Evolutionary conservation across 176 grass and related monocot genomes (phyloP), one percentile per base, ranked within the genome.

Genomic region (Oryza officinalis): DNA sequence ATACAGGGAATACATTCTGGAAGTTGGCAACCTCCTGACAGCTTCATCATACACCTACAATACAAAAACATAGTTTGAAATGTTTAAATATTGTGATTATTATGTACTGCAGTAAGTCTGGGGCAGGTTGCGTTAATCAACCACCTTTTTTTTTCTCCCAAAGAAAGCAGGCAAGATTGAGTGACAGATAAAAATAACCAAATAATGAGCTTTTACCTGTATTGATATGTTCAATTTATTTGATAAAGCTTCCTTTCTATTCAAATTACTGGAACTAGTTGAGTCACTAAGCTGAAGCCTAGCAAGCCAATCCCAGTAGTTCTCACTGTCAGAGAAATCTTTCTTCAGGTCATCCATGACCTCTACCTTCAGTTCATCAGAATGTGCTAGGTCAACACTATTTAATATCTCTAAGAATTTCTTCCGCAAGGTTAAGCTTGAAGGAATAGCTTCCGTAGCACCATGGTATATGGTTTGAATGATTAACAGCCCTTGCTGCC

Each of bases 281-380:
- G 40, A 67, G 38, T 81, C 81, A 74, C 35, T 72, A 81, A 95
- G 41, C 84, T 94, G 96, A 80, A 90, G 70, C 52, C 85, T 86
- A 80, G 93, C 91, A 27, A 94, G 77, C 96, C 96, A 98, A 85
- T 92, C 91, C 96, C 93, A 98, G 50, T 93, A 98, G 33, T 72
- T 45, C 76, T 94, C 86, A 3, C 67, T 71, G 63, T 90, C 81
- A 67, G 89, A 93, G 79, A 98, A 98, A 74, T 95, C 87, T 86
- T 82, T 98, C 85, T 93, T 95, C 31, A 98, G 82, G 87, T 94
- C 83, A 85, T 90, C 70, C 85, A 98, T 64, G 13, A 95, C 65
- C 70, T 98, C 93, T 74, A 95, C 28, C 30, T 90, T 95, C 47
- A 98, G 61, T 74, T 95, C 80, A 20, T 94, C 90, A 23, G 89